phyloP scores from a whole-genome alignment of 2,329 filamentous ascomycete species.

The Penicillium palitans region DNA sequence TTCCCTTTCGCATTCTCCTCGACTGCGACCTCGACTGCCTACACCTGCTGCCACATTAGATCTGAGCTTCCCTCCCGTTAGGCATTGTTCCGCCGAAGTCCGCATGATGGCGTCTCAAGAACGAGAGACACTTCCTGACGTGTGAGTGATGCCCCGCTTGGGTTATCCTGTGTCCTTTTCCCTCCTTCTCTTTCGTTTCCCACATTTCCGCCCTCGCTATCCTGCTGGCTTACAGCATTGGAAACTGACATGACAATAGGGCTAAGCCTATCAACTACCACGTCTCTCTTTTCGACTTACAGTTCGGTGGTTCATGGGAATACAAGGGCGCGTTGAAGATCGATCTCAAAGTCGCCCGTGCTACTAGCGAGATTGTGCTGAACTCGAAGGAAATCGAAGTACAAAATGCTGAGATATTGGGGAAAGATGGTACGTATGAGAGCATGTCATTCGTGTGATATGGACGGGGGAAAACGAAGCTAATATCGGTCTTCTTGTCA shows the following conservation, averaged over 20 bases:
- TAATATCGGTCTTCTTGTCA: background rate
- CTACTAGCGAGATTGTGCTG: conserved; percentile 74
- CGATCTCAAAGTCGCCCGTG: conserved; percentile 68
- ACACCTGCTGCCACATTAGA: conserved; percentile 18
- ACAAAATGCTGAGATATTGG: conserved; percentile 53
- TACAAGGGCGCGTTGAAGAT: conserved; percentile 88
- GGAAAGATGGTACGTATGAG: conserved; percentile 35
- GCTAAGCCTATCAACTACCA: conserved; percentile 85
- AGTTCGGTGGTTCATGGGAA: conserved; percentile 69
- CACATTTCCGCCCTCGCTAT: background rate
- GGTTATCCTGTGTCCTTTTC: background rate
- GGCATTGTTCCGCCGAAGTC: conserved; percentile 45
- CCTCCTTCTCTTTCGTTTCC: background rate
- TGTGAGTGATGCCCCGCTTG: conserved; percentile 32
- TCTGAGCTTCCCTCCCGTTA: conserved; percentile 22
- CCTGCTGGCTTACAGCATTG: background rate
- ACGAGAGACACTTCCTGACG: conserved; percentile 49
- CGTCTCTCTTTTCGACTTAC: conserved; percentile 76
- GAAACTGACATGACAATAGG: conserved; percentile 39
- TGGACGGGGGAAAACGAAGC: background rate
- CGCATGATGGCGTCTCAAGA: conserved; percentile 47
- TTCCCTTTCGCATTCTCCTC: conserved; percentile 22
- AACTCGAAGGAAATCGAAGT: conserved; percentile 86
- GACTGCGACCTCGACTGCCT: conserved; percentile 15
- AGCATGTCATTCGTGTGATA: background rate